Base-by-base conservation (phyloP, 257 asterid species). In the Agastache rugosa region DNA sequence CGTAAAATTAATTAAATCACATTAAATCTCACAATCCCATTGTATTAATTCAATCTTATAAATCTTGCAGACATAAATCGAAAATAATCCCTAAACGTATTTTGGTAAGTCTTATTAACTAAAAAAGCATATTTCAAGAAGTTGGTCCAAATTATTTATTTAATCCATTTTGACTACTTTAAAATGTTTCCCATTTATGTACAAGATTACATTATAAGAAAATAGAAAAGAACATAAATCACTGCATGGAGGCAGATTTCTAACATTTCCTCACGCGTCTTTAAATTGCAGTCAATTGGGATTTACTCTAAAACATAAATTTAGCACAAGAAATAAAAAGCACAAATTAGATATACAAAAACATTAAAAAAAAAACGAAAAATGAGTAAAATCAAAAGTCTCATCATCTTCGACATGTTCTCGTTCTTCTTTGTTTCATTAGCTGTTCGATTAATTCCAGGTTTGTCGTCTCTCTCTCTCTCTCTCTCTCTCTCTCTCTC, bases 41-140 rank as follows among this genome's bases (percentile, higher is more conserved):
- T 64, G 70, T 22, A 12, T 42, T 64, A 12, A 41, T 64, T 41
- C 37, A 63, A 42, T 34, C 48, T 22, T 42, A 39, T 63, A 63
- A 63, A 63, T 63, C 53, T 23, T 15, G 58, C 23, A 10, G 2
- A 15, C 58, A 65, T 42, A 22, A 64, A 11, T 22, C 6, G 3
- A 14, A 64, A 64, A 64, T 10, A 11, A 41, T 41, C 70, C 54
- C 22, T 14, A 41, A 64, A 11, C 12, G 35, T 17, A 39, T 39
- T 41, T 64, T 64, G 70, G 70, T 14, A 64, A 42, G 58, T 44
- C 41, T 44, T 15, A 64, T 64, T 64, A 42, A 65, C 2, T 42
- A 23, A 65, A 65, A 22, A 42, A 14, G 17, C 53, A 5, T 41
- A 60, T 20, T 39, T 17, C 1, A n/a, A 29, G 31, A 63, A 35